Evolutionary conservation across 164 flowering plant genomes (phyloP).

Genomic region (Aristolochia contorta): DNA sequence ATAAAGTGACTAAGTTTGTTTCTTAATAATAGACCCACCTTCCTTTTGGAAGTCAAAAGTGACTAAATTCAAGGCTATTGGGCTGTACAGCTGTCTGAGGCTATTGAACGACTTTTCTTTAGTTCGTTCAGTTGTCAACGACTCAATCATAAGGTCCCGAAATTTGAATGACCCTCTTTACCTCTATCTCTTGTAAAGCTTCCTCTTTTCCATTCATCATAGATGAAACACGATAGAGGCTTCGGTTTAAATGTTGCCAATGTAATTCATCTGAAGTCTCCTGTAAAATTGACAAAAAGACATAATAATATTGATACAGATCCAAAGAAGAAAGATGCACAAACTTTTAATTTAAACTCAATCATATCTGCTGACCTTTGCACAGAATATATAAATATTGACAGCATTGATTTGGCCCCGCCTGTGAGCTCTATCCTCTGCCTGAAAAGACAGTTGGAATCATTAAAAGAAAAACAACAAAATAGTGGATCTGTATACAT

Average conservation of each 20-base stretch:
- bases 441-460: conserved; percentile 33
- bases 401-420: conserved; percentile 85
- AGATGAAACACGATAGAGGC: conserved; percentile 64
- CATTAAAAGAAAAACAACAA: background rate
- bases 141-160: too few species aligned
- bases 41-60: too few species aligned
- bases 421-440: conserved; percentile 95
- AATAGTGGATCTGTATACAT: background rate
- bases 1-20: too few species aligned
- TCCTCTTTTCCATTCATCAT: conserved; percentile 80
- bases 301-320: background rate
- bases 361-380: conserved; percentile 50
- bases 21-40: too few species aligned
- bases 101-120: too few species aligned
- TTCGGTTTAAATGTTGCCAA: conserved; percentile 67
- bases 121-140: too few species aligned
- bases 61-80: too few species aligned
- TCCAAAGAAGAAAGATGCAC: background rate
- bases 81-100: too few species aligned
- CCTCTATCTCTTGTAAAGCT: conserved; percentile 58
- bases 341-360: background rate
- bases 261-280: conserved; percentile 71
- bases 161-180: conserved; percentile 8
- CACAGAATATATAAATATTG: conserved; percentile 85
- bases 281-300: conserved; percentile 26